Base-by-base conservation (phyloP, 1,139 yeast genomes). In the Suhomyces guaymorum region DNA sequence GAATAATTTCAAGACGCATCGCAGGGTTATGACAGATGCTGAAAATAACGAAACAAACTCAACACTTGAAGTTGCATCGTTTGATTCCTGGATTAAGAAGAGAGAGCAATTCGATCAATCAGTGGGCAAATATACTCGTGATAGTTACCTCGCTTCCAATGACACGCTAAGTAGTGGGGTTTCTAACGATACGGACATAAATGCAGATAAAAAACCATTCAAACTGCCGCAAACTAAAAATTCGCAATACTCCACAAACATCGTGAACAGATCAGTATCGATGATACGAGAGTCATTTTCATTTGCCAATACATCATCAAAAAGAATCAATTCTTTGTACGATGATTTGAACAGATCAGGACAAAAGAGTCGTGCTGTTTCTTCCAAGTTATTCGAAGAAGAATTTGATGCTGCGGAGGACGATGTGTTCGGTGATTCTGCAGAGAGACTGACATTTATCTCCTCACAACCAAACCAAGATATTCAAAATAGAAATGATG, bases 71-170 rank as follows among this genome's bases (percentile, higher is more conserved):
- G 54, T 33, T 9, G 51, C 52, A 1, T 51, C 56, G 17, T 48
- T 77, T 15, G 70, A 67, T 39, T 73, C 79, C 8, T 76, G 81
- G 81, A 68, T 66, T 26, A 61, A 66, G 25, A 76, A 76, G 48
- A 57, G 81, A 44, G 71, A 70, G 40, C 70, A 70, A 38, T 75
- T 63, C 45, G 79, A 75, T 32, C 59, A 59, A 35, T 49, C 58
- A 4, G 31, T 30, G 15, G 12, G 31, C 5, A 28, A 28, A 21
- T 41, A 23, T 8, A 15, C 42, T 14, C 45, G 64, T 11, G 43
- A 53, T 37, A 58, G 66, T 38, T 61, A 52, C 41, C 52, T 58
- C 24, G 63, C 61, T 8, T 61, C 66, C 13, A 55, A 55, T 26
- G 66, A 61, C 20, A 61, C 66, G 1, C 43, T 60, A 15, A 46